Base-by-base conservation (phyloP, 2,329 filamentous ascomycete genomes). In the Hypoxylon sp. region DNA sequence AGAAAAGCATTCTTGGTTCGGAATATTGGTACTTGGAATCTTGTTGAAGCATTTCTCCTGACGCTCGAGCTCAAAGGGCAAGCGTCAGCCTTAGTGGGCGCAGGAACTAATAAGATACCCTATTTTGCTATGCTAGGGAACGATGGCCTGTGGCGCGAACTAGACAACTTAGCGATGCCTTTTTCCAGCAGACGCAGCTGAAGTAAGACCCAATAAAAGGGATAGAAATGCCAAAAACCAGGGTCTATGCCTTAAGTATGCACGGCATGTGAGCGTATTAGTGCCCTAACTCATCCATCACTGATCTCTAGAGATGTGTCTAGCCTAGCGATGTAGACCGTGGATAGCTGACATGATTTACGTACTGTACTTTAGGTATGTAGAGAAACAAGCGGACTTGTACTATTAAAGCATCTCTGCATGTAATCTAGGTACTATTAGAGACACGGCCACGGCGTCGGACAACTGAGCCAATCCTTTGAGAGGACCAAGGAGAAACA, bases 221-320 rank as follows among this genome's bases (percentile, higher is more conserved):
- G 13, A 34, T 16, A n/a, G 32, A 8, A 48, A 34, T 35, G 16
- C 27, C 23, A 36, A 17, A 46, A 30, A 40, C 45, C 47, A 51
- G 40, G 46, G 47, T 51, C 43, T 43, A 45, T 47, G 47, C 47
- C 47, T 26, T 57, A 52, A 43, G 30, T 44, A 58, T 55, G 55
- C 51, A 58, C 51, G 51, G 48, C 57, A 60, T 58, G 55, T 58
- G 57, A 58, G 40, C 55, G 45, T 45, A 44, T 27, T 41, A 47
- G 41, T 52, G 23, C 13, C 32, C 34, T 43, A 27, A 31, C 42
- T 19, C n/a, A n/a, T 46, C 40, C 36, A 49, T 42, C 25, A 40
- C 30, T 50, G 42, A 42, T 42, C 36, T 36, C 38, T 44, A 25
- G 37, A 56, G 15, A 42, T 41, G 46, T 38, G 40, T 45, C 44